A percentile compares a stretch with the other conserved stretches of the same genome.
Conservation (phyloP, 1,139 yeast species). For the Suhomyces bokatorum region DNA sequence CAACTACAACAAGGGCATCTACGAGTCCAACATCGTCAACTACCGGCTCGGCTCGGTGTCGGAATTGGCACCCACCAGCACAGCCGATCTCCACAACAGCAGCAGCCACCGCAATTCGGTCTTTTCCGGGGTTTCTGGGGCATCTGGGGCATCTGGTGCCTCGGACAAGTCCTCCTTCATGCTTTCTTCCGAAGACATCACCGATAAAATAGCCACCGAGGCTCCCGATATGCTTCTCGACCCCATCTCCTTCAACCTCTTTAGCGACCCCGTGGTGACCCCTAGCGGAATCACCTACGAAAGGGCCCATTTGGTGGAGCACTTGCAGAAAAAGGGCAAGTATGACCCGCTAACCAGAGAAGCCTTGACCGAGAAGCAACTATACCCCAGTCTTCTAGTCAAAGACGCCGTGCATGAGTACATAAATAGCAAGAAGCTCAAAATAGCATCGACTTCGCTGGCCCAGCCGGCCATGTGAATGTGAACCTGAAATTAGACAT, state of each 20-base stretch:
- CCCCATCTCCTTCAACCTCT: slow-evolving; percentile 49
- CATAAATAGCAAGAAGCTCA: slow-evolving; percentile 11
- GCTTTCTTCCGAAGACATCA: slow-evolving; percentile 3
- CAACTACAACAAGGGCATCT: slow-evolving; percentile 22
- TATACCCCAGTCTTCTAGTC: slow-evolving; percentile 45
- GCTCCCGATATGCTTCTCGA: slow-evolving; percentile 48
- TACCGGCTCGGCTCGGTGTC: slow-evolving; percentile 8
- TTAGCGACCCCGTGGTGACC: slow-evolving; percentile 49
- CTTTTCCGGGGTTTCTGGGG: background rate
- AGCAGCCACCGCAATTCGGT: slow-evolving; percentile 1
- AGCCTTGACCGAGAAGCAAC: slow-evolving; percentile 35
- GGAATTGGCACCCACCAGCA: background rate
- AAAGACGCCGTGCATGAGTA: slow-evolving; percentile 40
- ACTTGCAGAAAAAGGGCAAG: slow-evolving; percentile 34
- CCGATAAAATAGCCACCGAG: slow-evolving; percentile 22
- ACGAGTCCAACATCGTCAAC: slow-evolving; percentile 15
- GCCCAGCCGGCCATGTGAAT: background rate
- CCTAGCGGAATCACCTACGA: slow-evolving; percentile 54
- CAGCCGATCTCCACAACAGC: background rate
- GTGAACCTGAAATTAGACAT: no score
- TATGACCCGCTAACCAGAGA: slow-evolving; percentile 45
- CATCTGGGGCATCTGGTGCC: background rate
- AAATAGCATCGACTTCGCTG: background rate
- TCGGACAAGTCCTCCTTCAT: slow-evolving; percentile 1
- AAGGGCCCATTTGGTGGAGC: slow-evolving; percentile 38